These are phyloP conservation scores for Kluyveromyces aestuarii DNA, from an alignment of 805 yeast genomes.

Conservation along the genomic window DNA sequence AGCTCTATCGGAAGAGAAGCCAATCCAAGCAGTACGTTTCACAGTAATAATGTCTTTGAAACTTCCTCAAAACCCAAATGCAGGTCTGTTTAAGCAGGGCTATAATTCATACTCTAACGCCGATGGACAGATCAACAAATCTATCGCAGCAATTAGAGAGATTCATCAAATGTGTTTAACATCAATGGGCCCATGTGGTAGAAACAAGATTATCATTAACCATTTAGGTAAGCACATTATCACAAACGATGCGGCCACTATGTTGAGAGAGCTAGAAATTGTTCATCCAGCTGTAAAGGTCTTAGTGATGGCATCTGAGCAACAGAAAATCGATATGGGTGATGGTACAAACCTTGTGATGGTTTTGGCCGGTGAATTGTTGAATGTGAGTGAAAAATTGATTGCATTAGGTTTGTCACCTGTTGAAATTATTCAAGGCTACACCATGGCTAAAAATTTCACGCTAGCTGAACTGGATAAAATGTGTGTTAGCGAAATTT, in stretches of 20 bases:
- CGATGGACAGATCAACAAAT: slow-evolving; percentile 90
- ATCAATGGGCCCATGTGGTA: slow-evolving; percentile 95
- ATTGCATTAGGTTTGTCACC: slow-evolving; percentile 80
- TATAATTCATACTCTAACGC: slow-evolving; percentile 78
- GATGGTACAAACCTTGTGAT: slow-evolving; percentile 91
- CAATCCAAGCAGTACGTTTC: not conserved
- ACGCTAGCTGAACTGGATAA: slow-evolving; percentile 61
- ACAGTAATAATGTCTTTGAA: slow-evolving; percentile 62
- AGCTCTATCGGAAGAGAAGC: not conserved
- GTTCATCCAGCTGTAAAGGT: slow-evolving; percentile 97
- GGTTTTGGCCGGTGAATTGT: slow-evolving; percentile 85
- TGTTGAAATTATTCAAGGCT: slow-evolving; percentile 89
- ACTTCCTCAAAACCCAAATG: slow-evolving; percentile 85
- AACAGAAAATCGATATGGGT: slow-evolving; percentile 96
- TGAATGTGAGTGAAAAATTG: slow-evolving; percentile 79
- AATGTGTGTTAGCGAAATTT: slow-evolving; percentile 45
- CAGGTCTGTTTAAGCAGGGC: slow-evolving; percentile 93
- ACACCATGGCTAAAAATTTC: slow-evolving; percentile 73
- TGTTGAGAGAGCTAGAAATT: slow-evolving; percentile 84
- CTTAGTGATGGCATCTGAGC: slow-evolving; percentile 92
- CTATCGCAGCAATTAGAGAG: slow-evolving; percentile 91
- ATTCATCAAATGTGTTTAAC: slow-evolving; percentile 86
- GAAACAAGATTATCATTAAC: slow-evolving; percentile 92
- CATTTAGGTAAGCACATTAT: slow-evolving; percentile 76
- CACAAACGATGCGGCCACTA: slow-evolving; percentile 97